These are phyloP conservation scores for Amauroascus niger DNA, from an alignment of 2,329 filamentous ascomycete species.

Conservation along the genomic window DNA sequence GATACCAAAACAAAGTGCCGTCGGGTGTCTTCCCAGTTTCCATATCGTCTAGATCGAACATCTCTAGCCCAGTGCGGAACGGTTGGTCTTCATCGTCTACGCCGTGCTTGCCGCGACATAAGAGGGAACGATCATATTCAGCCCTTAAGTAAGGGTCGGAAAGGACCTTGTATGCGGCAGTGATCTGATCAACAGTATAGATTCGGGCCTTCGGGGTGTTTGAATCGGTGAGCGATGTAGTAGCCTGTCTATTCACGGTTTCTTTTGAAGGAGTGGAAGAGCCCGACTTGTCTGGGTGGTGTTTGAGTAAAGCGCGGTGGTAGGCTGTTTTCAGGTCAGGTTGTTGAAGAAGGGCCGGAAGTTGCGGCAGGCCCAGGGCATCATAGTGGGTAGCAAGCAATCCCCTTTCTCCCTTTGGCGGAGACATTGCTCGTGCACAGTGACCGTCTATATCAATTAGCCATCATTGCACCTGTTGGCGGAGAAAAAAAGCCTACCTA, in stretches of 20 bases:
- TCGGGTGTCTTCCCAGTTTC: constrained; percentile 31
- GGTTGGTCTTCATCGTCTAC: constrained; percentile 18
- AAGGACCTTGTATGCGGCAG: constrained; percentile 48
- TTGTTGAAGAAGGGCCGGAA: constrained; percentile 25
- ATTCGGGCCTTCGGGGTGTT: neutral
- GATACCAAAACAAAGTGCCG: constrained; percentile 40
- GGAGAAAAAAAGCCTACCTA: neutral
- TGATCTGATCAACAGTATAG: constrained; percentile 49
- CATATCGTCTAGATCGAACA: constrained; percentile 50
- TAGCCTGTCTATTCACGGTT: neutral
- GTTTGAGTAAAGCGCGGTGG: constrained; percentile 45
- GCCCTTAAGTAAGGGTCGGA: constrained; percentile 34
- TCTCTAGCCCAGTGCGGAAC: constrained; percentile 46
- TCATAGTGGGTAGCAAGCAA: constrained; percentile 27
- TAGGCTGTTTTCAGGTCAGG: constrained; percentile 47
- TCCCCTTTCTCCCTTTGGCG: neutral
- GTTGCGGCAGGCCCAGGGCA: constrained; percentile 31
- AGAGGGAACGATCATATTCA: constrained; percentile 43
- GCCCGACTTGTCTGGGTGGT: constrained; percentile 46
- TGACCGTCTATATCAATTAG: neutral
- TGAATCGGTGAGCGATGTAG: neutral
- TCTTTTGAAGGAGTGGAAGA: neutral
- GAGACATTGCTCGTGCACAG: neutral
- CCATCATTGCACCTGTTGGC: neutral
- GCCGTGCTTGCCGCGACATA: constrained; percentile 22